phyloP scores from a whole-genome alignment of 2,329 filamentous ascomycete genomes.

The Cladophialophora immunda region DNA sequence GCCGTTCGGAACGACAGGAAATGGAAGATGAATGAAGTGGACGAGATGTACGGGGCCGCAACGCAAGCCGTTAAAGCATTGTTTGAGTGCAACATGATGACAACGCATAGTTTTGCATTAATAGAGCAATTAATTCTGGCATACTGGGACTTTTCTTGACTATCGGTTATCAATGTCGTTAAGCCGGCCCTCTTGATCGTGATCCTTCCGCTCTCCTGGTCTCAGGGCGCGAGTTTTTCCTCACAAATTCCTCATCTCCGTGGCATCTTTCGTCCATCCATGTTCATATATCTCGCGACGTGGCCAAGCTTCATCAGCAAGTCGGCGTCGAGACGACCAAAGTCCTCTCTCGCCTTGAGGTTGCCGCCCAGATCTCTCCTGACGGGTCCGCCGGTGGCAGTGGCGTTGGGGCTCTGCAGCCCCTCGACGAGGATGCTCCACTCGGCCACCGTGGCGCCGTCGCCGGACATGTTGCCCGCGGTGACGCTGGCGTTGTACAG shows the following conservation, averaged over 20 bases:
- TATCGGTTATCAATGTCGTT: not conserved
- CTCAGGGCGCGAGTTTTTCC: not conserved
- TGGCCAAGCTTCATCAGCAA: slow-evolving; percentile 29
- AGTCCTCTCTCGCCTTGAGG: slow-evolving; percentile 9
- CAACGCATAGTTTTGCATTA: not conserved
- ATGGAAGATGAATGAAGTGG: not conserved
- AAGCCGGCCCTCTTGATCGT: not conserved
- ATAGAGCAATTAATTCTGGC: not conserved
- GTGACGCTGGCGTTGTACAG: slow-evolving; percentile 49
- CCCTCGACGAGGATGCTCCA: slow-evolving; percentile 53
- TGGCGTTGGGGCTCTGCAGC: slow-evolving; percentile 8
- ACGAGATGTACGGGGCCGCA: not conserved
- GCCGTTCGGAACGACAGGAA: not conserved
- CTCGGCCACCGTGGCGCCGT: slow-evolving; percentile 58
- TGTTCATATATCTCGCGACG: slow-evolving; percentile 20
- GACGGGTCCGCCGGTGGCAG: not conserved
- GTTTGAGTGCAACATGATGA: not conserved
- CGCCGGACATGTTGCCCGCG: slow-evolving; percentile 47
- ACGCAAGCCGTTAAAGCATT: not conserved
- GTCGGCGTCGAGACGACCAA: slow-evolving; percentile 18
- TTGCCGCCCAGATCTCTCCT: slow-evolving; percentile 22
- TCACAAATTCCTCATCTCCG: not conserved
- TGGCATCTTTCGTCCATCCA: slow-evolving; percentile 16
- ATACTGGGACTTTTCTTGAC: not conserved
- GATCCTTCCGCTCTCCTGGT: not conserved